These are phyloP conservation scores for Globisporangium emineosum DNA, from an alignment of 352 stramenopile species.

Conservation along the genomic window DNA sequence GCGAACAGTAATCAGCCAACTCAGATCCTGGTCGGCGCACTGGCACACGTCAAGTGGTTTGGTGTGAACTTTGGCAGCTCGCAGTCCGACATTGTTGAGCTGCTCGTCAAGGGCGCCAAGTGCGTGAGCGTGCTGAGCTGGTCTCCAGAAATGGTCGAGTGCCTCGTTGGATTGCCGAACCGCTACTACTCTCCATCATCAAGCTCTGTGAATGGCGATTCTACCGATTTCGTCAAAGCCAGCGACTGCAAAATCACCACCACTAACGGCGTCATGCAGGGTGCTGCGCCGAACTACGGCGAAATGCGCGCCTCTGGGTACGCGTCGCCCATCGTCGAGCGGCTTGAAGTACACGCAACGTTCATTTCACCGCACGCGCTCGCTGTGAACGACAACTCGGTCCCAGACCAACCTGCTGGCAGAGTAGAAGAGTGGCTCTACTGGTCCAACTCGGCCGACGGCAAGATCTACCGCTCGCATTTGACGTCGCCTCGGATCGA, in stretches of 20 bases:
- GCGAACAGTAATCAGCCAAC: not conserved
- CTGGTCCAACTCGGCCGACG: conserved; percentile 71
- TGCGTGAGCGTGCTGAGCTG: conserved; percentile 48
- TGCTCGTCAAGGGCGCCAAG: conserved; percentile 35
- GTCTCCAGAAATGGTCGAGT: conserved; percentile 43
- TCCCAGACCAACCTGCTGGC: not conserved
- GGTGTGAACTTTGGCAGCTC: conserved; percentile 50
- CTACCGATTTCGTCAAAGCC: conserved; percentile 19
- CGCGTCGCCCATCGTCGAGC: conserved; percentile 45
- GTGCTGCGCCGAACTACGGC: conserved; percentile 35
- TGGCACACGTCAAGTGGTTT: conserved; percentile 46
- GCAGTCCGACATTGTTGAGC: conserved; percentile 25
- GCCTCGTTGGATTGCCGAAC: conserved; percentile 44
- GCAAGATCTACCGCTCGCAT: conserved; percentile 58
- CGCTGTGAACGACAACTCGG: conserved; percentile 29
- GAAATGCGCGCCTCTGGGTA: conserved; percentile 52
- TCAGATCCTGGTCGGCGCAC: conserved; percentile 32
- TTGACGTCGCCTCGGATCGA: conserved; percentile 40
- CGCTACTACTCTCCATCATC: conserved; percentile 17
- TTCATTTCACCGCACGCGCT: conserved; percentile 49
- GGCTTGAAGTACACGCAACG: conserved; percentile 32
- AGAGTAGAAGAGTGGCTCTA: conserved; percentile 41
- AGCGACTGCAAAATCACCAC: conserved; percentile 56
- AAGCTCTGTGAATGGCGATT: not conserved
- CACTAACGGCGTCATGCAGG: conserved; percentile 41